Base-by-base conservation (phyloP, 164 flowering plant species). In the Santalum album region DNA sequence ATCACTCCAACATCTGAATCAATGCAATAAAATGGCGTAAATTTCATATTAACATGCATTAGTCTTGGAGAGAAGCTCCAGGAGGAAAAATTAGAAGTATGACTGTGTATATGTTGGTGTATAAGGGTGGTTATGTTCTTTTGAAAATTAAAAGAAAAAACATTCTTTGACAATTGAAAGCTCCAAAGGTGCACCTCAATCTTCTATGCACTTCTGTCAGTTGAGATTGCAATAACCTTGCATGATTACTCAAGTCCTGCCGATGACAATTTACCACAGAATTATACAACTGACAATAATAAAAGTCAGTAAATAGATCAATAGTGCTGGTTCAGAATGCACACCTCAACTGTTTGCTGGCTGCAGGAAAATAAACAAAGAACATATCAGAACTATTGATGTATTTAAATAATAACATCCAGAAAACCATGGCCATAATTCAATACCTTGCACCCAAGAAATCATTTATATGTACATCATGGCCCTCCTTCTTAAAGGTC, bases 401-500 rank as follows among this genome's bases (percentile, higher is more conserved):
- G n/a, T n/a, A 29, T 29, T 29, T 3, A 9, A 4, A 29, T 29
- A n/a, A n/a, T n/a, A n/a, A n/a, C n/a, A n/a, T n/a, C n/a, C n/a
- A n/a, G n/a, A n/a, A n/a, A n/a, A n/a, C n/a, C n/a, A n/a, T n/a
- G n/a, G n/a, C n/a, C n/a, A 6, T 12, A 9, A 39, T 25, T 27
- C 47, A 59, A 49, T 67, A 87, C 98, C 95, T 77, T 56, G 82
- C 55, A 55, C 86, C 85, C 57, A 84, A 55, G 69, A 84, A 86
- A 24, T 82, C 86, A 58, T 77, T 75, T 55, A 89, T 61, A 63
- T 79, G 73, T 44, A 89, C 87, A 57, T 89, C 91, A 57, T 84
- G 95, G 64, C 85, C 95, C 71, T 80, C 72, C 76, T 86, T 86
- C 83, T 84, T 79, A 65, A 89, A 89, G 32, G 90, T 89, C 73